Conservation (phyloP, 768 basidiomycete species). For the Glaciozyma martinii region DNA sequence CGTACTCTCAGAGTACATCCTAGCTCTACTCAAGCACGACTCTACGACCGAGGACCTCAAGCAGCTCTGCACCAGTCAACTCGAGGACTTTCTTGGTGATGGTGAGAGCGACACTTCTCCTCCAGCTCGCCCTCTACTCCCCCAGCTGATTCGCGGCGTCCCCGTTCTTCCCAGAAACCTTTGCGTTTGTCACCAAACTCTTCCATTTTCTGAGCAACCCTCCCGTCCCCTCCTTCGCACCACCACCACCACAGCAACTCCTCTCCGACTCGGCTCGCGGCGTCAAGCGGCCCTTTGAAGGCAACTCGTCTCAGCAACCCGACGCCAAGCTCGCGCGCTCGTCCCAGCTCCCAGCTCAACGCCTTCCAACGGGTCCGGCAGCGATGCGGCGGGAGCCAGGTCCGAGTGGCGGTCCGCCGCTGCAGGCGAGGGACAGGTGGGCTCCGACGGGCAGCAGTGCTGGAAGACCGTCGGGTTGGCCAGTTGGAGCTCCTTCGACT, state of each 20-base stretch:
- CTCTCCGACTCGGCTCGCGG: not conserved
- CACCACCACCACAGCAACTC: not conserved
- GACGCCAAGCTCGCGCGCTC: not conserved
- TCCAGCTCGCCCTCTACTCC: slow-evolving; percentile 18
- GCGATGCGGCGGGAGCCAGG: not conserved
- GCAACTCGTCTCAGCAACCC: not conserved
- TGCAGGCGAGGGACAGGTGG: not conserved
- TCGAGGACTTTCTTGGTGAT: slow-evolving; percentile 89
- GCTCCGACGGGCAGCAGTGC: slow-evolving; percentile 5
- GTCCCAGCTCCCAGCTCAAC: not conserved
- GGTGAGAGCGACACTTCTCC: slow-evolving; percentile 47
- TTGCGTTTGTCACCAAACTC: slow-evolving; percentile 69
- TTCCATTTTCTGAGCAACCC: slow-evolving; percentile 56
- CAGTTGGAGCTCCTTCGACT: not conserved
- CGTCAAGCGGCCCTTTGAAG: not conserved
- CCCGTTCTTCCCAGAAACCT: slow-evolving; percentile 49
- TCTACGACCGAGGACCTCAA: slow-evolving; percentile 72
- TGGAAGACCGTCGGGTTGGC: not conserved
- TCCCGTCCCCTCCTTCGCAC: not conserved
- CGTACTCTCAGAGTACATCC: slow-evolving; percentile 85
- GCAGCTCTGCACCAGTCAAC: slow-evolving; percentile 61
- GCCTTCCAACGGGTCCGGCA: not conserved
- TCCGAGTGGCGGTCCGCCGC: slow-evolving; percentile 3
- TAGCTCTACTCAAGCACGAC: slow-evolving; percentile 85
- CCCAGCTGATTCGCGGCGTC: not conserved